These are phyloP conservation scores for Sanghuangporus sanghuang DNA, from an alignment of 1,284 basidiomycete species.

Conservation along the genomic window DNA sequence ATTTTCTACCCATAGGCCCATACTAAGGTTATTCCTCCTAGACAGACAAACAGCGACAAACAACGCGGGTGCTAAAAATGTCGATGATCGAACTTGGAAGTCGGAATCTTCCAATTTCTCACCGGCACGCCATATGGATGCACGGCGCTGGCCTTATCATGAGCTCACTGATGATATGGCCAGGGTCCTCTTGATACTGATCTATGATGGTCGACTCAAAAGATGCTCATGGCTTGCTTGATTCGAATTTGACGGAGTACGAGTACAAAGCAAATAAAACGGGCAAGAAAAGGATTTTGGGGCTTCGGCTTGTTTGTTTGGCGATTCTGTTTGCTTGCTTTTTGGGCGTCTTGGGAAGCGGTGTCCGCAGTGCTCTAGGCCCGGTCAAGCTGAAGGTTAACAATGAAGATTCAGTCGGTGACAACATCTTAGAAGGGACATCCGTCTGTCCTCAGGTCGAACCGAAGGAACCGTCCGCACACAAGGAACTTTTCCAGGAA, in stretches of 20 bases:
- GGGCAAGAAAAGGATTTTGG: neutral
- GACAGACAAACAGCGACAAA: no score
- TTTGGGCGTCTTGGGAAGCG: neutral
- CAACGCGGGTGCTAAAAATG: no score
- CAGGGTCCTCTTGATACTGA: neutral
- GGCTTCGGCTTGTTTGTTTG: neutral
- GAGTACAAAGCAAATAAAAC: neutral
- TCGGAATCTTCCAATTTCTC: no score
- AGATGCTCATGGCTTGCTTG: neutral
- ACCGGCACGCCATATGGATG: neutral
- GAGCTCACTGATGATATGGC: neutral
- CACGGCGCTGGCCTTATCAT: neutral
- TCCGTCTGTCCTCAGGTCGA: constrained; percentile 30
- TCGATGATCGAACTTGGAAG: no score
- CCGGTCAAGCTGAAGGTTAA: neutral
- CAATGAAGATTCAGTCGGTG: neutral
- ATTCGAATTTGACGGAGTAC: neutral
- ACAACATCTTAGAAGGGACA: neutral
- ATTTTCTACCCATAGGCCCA: no score
- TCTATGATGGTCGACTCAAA: neutral
- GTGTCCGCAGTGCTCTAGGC: neutral
- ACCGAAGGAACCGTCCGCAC: constrained; percentile 26
- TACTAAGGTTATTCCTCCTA: no score
- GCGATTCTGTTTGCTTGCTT: neutral
- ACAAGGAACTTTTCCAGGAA: constrained; percentile 27